Conservation (phyloP, 306 rosid species). For the Calophaca sinica region DNA sequence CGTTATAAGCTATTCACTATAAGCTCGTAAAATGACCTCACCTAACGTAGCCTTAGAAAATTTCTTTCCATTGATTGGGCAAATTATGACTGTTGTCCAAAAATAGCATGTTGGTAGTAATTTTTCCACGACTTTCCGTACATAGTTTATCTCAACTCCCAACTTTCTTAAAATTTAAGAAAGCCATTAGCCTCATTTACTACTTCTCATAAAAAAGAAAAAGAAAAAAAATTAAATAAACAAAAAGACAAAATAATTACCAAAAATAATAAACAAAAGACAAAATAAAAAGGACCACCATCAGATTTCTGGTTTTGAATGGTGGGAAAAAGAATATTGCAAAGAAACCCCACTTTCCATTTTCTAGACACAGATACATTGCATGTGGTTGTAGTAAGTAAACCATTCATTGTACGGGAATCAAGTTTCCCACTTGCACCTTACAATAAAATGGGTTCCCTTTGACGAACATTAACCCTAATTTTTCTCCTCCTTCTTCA, state of each 20-base stretch:
- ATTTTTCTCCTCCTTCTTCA: conserved; percentile 26
- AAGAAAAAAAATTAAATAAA: too few relatives aligned
- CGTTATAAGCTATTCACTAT: too few relatives aligned
- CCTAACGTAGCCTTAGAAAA: too few relatives aligned
- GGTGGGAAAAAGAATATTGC: conserved; percentile 65
- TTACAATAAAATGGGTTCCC: conserved; percentile 49
- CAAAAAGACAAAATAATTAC: too few relatives aligned
- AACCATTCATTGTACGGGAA: conserved; percentile 59
- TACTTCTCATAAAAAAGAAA: not conserved
- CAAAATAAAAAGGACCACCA: not conserved
- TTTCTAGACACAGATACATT: conserved; percentile 70
- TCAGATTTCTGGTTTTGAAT: conserved; percentile 56
- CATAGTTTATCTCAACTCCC: not conserved
- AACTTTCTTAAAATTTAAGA: not conserved
- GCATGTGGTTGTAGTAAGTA: conserved; percentile 58
- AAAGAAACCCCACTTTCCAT: conserved; percentile 71
- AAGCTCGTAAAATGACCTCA: too few relatives aligned
- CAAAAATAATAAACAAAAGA: not conserved
- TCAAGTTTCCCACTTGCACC: conserved; percentile 42
- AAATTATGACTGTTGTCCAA: not conserved
- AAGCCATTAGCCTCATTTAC: not conserved
- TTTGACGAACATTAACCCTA: conserved; percentile 23
- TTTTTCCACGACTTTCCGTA: not conserved
- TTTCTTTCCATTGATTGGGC: too few relatives aligned
- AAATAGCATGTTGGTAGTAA: not conserved